phyloP scores from a whole-genome alignment of 2,329 filamentous ascomycete genomes.

The Fusarium tanahbumbuense region DNA sequence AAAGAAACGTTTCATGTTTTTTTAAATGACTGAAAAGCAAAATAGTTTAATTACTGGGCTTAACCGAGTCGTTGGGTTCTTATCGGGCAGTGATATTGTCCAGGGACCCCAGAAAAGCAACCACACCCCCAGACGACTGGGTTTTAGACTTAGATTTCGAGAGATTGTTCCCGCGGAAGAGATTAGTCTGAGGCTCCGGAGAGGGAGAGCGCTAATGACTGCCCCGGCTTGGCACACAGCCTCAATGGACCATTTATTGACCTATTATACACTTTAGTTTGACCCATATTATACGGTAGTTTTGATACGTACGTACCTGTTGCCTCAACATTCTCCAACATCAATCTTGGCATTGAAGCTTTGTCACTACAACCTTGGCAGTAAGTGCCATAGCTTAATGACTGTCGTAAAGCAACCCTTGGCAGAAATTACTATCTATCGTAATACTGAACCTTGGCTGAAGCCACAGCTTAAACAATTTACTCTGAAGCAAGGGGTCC shows the following conservation, averaged over 20 bases:
- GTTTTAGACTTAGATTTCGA: neutral
- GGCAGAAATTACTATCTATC: neutral
- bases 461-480: neutral
- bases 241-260: no score
- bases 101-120: neutral
- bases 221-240: conserved; percentile 41
- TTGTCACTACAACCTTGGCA: neutral
- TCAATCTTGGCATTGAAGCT: no score
- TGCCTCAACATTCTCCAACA: neutral
- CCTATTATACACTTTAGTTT: no score
- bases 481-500: conserved; percentile 6
- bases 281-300: no score
- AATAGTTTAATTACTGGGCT: conserved; percentile 43
- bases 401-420: conserved; percentile 6
- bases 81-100: conserved; percentile 20
- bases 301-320: neutral
- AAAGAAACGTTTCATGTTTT: neutral
- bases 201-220: neutral
- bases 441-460: neutral
- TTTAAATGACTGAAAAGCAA: conserved; percentile 3
- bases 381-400: neutral
- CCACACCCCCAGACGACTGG: neutral
- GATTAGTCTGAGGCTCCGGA: conserved; percentile 9
- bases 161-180: neutral
- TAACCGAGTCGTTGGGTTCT: conserved; percentile 45